A percentile compares a stretch with the other conserved stretches of the same genome.
Evolutionary conservation across 2,329 filamentous ascomycete genomes (phyloP).

Genomic region (Dryadomyces quercus-mongolicae): DNA sequence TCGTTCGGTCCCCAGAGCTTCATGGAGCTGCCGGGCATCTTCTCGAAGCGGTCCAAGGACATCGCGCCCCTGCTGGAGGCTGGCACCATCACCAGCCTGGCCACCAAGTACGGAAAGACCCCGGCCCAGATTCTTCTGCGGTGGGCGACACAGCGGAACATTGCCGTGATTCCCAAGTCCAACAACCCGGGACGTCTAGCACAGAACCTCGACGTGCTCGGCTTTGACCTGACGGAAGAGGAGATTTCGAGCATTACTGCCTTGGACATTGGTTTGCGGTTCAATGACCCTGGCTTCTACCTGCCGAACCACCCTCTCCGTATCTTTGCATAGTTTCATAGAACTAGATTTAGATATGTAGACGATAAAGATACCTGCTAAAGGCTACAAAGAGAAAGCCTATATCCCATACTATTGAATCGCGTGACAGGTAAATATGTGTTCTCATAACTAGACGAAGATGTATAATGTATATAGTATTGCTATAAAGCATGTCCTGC

Average conservation of each 20-base stretch:
- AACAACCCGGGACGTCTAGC: conserved; percentile 36
- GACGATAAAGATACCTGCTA: too few species aligned
- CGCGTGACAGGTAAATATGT: too few species aligned
- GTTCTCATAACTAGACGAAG: too few species aligned
- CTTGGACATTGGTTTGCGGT: conserved; percentile 41
- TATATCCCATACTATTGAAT: too few species aligned
- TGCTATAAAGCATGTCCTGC: too few species aligned
- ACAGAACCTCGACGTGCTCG: conserved; percentile 44
- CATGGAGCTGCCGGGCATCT: conserved; percentile 2
- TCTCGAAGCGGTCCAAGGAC: conserved; percentile 33
- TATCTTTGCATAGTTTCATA: conserved; percentile 6
- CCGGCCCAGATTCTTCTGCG: conserved; percentile 72
- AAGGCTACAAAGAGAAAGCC: too few species aligned
- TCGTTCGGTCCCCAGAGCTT: conserved; percentile 57
- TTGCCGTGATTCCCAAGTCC: conserved; percentile 67
- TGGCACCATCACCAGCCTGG: conserved; percentile 45
- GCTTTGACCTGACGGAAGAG: conserved; percentile 37
- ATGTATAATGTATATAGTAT: too few species aligned
- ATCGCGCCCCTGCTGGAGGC: conserved; percentile 55
- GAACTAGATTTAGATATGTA: not conserved
- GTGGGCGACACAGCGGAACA: conserved; percentile 73
- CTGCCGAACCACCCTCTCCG: conserved; percentile 6
- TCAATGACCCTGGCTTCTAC: conserved; percentile 38
- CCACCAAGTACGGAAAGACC: conserved; percentile 58
- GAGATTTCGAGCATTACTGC: conserved; percentile 44